phyloP scores from a whole-genome alignment of 169 alveolate species.

The Plasmodium inui region DNA sequence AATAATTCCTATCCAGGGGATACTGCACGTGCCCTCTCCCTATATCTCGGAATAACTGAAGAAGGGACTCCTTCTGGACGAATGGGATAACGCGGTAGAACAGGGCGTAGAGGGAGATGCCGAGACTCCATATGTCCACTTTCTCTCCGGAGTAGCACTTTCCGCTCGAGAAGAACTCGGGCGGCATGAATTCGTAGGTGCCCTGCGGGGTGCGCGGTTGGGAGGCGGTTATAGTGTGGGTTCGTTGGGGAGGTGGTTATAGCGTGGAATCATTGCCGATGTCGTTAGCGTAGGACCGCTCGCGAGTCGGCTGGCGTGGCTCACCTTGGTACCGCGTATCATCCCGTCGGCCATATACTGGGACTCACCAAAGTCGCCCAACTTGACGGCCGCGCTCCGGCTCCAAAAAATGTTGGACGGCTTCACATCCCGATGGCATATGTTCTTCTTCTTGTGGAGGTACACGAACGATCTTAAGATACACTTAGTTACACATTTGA shows the following conservation, averaged over 20 bases:
- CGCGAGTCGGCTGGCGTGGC: background rate
- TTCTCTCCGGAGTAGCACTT: conserved; percentile 33
- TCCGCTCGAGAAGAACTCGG: conserved; percentile 30
- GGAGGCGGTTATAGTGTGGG: background rate
- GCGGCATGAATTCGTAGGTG: conserved; percentile 66
- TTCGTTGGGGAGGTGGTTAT: background rate
- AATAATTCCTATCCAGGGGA: conserved; percentile 25
- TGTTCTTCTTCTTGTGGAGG: conserved; percentile 74
- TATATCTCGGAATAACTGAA: conserved; percentile 26
- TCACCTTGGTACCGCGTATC: conserved; percentile 43
- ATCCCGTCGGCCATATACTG: conserved; percentile 26
- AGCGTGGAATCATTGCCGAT: background rate
- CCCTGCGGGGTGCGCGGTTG: conserved; percentile 9
- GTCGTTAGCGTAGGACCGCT: background rate
- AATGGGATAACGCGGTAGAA: conserved; percentile 44
- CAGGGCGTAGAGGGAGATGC: conserved; percentile 43
- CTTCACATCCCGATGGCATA: conserved; percentile 91
- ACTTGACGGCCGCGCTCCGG: conserved; percentile 85
- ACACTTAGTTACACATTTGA: conserved; percentile 35
- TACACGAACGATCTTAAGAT: conserved; percentile 36
- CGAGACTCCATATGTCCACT: conserved; percentile 62
- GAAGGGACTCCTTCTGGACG: background rate
- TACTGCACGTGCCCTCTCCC: conserved; percentile 28
- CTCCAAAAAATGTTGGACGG: conserved; percentile 90
- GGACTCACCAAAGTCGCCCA: conserved; percentile 90